phyloP scores from a whole-genome alignment of 2,329 filamentous ascomycete species.

The Stenocarpella maydis region DNA sequence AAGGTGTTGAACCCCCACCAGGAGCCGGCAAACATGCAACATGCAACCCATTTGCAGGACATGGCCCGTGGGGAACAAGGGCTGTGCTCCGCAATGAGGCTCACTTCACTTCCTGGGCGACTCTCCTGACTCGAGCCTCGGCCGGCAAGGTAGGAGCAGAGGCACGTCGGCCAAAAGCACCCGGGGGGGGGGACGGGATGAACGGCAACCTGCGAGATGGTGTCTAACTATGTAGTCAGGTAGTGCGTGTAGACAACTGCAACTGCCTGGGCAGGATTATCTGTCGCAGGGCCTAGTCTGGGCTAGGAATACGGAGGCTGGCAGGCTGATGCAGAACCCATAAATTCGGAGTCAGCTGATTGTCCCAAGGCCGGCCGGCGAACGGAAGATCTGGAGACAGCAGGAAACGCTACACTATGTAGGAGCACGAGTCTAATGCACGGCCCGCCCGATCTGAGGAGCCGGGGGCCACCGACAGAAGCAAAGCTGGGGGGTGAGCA shows the following conservation, averaged over 20 bases:
- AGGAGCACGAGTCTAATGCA: constrained; percentile 35
- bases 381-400: constrained; percentile 20
- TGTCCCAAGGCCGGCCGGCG: constrained; percentile 23
- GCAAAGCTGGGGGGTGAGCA: background rate
- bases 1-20: background rate
- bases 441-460: constrained; percentile 24
- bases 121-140: background rate
- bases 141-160: background rate
- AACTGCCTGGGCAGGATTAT: too few relatives aligned
- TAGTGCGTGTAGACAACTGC: too few relatives aligned
- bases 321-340: background rate
- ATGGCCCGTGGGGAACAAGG: background rate
- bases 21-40: background rate
- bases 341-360: background rate
- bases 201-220: background rate
- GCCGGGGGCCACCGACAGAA: background rate
- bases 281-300: background rate
- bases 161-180: background rate
- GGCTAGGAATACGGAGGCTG: too few relatives aligned
- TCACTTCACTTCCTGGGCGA: constrained; percentile 1
- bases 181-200: background rate
- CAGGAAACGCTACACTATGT: constrained; percentile 13
- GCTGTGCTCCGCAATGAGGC: constrained; percentile 25
- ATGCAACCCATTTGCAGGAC: constrained; percentile 11
- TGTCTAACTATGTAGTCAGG: too few relatives aligned